Conservation (phyloP, 1,139 yeast species). For the Suhomyces wounanorum region DNA sequence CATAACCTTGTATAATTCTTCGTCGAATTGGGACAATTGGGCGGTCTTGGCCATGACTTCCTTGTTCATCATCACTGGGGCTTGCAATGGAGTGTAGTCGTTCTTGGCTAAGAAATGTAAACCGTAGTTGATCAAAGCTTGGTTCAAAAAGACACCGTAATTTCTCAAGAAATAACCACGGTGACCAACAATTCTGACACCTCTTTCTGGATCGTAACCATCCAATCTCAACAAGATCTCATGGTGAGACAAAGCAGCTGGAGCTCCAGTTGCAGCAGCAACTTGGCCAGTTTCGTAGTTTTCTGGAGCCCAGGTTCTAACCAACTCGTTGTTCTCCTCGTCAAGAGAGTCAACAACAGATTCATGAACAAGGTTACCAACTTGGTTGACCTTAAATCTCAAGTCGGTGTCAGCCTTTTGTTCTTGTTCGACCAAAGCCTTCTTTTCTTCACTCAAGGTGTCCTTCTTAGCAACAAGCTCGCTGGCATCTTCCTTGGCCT, state of each 20-base stretch:
- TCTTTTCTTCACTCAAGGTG: slow-evolving; percentile 67
- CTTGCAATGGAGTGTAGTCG: slow-evolving; percentile 89
- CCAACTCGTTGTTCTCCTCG: slow-evolving; percentile 88
- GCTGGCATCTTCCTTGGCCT: slow-evolving; percentile 91
- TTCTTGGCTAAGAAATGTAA: slow-evolving; percentile 77
- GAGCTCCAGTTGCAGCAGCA: slow-evolving; percentile 73
- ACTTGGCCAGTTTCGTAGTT: slow-evolving; percentile 54
- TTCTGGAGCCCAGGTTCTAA: slow-evolving; percentile 84
- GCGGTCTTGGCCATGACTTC: slow-evolving; percentile 99
- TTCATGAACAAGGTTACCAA: slow-evolving; percentile 93
- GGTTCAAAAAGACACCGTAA: slow-evolving; percentile 95
- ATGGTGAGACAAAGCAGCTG: slow-evolving; percentile 89
- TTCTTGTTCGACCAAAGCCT: slow-evolving; percentile 64
- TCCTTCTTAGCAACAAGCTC: slow-evolving; percentile 84
- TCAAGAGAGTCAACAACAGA: slow-evolving; percentile 84
- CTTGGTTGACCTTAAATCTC: slow-evolving; percentile 77
- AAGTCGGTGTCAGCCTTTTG: slow-evolving; percentile 76
- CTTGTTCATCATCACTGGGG: slow-evolving; percentile 99
- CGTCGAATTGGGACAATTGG: slow-evolving; percentile 96
- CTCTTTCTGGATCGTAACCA: slow-evolving; percentile 99
- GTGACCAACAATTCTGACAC: slow-evolving; percentile 96
- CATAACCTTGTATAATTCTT: slow-evolving; percentile 92
- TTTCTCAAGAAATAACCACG: slow-evolving; percentile 96
- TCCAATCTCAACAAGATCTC: slow-evolving; percentile 91
- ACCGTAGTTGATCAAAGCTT: slow-evolving; percentile 96